A percentile compares a stretch with the other conserved stretches of the same genome.
phyloP scores from a whole-genome alignment of 2,329 filamentous ascomycete genomes.

The Colletotrichum higginsianum region DNA sequence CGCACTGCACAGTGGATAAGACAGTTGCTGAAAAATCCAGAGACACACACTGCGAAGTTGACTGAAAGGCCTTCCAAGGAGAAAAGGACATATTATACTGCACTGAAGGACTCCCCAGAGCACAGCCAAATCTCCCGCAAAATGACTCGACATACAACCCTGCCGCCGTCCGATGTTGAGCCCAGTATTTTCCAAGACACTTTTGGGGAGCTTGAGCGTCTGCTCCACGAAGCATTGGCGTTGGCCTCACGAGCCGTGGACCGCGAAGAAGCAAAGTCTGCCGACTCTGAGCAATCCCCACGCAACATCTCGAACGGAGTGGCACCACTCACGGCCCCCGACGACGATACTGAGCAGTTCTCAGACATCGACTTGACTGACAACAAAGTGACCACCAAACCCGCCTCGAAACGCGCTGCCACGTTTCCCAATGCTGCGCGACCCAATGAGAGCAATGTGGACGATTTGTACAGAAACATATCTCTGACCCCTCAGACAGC shows the following conservation, averaged over 20 bases:
- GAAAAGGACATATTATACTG: slow-evolving; percentile 18
- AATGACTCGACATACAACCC: slow-evolving; percentile 38
- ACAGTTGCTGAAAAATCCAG: slow-evolving; percentile 49
- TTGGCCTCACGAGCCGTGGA: slow-evolving; percentile 59
- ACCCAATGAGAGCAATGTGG: slow-evolving; percentile 46
- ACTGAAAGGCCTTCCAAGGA: slow-evolving; percentile 47
- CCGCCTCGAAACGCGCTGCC: slow-evolving; percentile 1
- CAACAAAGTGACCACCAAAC: neutral
- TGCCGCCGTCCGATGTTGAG: slow-evolving; percentile 41
- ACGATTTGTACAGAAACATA: slow-evolving; percentile 32
- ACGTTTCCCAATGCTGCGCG: slow-evolving; percentile 24
- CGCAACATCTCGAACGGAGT: neutral
- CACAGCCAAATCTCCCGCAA: slow-evolving; percentile 21
- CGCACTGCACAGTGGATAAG: slow-evolving; percentile 54
- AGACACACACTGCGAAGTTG: slow-evolving; percentile 47
- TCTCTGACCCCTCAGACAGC: slow-evolving; percentile 30
- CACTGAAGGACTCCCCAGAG: slow-evolving; percentile 6
- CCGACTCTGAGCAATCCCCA: neutral
- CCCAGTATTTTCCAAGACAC: slow-evolving; percentile 52
- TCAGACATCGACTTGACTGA: slow-evolving; percentile 28
- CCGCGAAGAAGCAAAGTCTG: slow-evolving; percentile 45
- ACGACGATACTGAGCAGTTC: neutral
- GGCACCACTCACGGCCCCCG: neutral
- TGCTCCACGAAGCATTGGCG: slow-evolving; percentile 62
- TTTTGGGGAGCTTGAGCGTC: slow-evolving; percentile 60